Evolutionary conservation across 108 stramenopile species (phyloP), one percentile per base, ranked within the genome.

Genomic region (Nannochloropsis granulata): DNA sequence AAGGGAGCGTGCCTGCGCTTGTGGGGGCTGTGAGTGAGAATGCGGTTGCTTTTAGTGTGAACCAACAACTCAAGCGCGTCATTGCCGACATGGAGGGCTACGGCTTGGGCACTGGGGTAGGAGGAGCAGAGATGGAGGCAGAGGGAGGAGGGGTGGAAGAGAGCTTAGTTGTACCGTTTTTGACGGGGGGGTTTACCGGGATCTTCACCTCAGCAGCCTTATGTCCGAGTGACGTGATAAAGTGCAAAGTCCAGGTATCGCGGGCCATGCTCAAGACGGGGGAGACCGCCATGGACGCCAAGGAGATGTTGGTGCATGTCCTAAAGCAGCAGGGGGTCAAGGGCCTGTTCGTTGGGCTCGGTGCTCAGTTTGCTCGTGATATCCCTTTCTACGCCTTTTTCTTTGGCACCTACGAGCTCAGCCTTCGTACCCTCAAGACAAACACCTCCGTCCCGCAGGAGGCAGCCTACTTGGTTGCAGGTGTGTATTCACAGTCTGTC

Each of bases 221-320:
- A 24, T 90, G 90, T 85, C 90, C 90, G 13, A 86, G 87, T 56
- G 90, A 90, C 81, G 87, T 90, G 25, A 82, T 90, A 12, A 90
- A 90, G 78, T 90, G 89, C 26, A 84, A 87, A 43, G 86, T 88
- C 14, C 90, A 90, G 84, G 86, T 89, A 13, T 81, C 78, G 23
- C 82, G 86, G 23, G 56, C 56, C 11, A 71, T 71, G 56, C 56
- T 71, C 5, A 71, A 71, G 56, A 71, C 23, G 78, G 82, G 23
- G 44, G 44, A 79, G 42, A 81, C 79, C 23, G 88, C 56, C 25
- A 44, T 86, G 44, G 86, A 89, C 82, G 86, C 86, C 23, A 13
- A 81, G 19, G 44, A 89, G 45, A 89, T 90, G 86, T 44, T 82
- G 44, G 25, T 43, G 82, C 86, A 83, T 44, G 82, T 90, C 23